Conservation (phyloP, 768 basidiomycete species). For the Tricholoma sp. region DNA sequence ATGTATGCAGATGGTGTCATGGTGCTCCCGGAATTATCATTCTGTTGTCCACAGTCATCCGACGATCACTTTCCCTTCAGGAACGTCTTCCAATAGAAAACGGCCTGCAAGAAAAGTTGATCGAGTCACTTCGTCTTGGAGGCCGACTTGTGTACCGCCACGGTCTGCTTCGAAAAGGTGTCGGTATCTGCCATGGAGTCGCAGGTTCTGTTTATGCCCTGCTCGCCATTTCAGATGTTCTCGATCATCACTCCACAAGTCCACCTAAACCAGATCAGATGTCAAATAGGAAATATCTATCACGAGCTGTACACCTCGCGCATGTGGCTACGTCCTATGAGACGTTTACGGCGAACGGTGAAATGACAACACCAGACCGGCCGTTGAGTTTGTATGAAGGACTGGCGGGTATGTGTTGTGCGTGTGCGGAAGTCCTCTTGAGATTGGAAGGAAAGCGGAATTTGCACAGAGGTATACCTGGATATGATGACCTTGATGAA, state of each 20-base stretch:
- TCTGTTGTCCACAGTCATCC: slow-evolving; percentile 39
- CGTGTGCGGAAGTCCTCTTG: slow-evolving; percentile 43
- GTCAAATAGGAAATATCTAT: slow-evolving; percentile 6
- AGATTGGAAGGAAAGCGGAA: slow-evolving; percentile 20
- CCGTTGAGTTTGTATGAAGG: slow-evolving; percentile 57
- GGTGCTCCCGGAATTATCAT: slow-evolving; percentile 49
- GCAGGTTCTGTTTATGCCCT: slow-evolving; percentile 51
- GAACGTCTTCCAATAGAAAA: slow-evolving; percentile 16
- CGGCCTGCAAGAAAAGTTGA: slow-evolving; percentile 22
- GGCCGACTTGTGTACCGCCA: slow-evolving; percentile 40
- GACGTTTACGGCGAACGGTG: slow-evolving; percentile 27
- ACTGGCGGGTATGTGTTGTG: slow-evolving; percentile 53
- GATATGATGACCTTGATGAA: slow-evolving; percentile 32
- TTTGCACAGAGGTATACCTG: slow-evolving; percentile 29
- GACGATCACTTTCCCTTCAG: slow-evolving; percentile 16
- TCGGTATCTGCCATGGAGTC: slow-evolving; percentile 58
- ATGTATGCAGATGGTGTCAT: slow-evolving; percentile 47
- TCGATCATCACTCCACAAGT: slow-evolving; percentile 24
- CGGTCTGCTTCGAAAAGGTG: slow-evolving; percentile 49
- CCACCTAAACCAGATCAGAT: slow-evolving; percentile 2
- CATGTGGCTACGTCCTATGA: slow-evolving; percentile 34
- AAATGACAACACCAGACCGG: slow-evolving; percentile 44
- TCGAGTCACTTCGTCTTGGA: slow-evolving; percentile 31
- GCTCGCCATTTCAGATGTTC: slow-evolving; percentile 39
- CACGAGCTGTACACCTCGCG: slow-evolving; percentile 42